A percentile compares a stretch with the other conserved stretches of the same genome.
Evolutionary conservation across 2,329 filamentous ascomycete species (phyloP).

Genomic region (Calonectria pseudoreteaudii): DNA sequence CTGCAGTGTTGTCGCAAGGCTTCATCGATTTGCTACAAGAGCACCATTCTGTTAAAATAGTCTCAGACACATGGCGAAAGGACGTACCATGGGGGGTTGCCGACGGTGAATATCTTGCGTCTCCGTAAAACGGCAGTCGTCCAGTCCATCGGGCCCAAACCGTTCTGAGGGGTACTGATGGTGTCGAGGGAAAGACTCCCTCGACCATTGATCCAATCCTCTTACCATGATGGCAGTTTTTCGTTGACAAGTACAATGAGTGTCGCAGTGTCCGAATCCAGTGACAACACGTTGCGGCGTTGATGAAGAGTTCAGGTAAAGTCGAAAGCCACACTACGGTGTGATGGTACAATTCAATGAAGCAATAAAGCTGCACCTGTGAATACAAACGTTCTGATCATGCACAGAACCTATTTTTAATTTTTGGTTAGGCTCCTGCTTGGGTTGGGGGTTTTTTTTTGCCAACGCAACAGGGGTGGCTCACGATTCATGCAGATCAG

Average conservation of each 20-base stretch:
- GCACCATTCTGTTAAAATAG: slow-evolving; percentile 24
- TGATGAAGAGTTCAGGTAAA: neutral
- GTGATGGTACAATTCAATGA: neutral
- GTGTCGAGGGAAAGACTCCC: slow-evolving; percentile 54
- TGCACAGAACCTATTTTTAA: neutral
- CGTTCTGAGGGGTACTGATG: slow-evolving; percentile 45
- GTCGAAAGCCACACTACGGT: neutral
- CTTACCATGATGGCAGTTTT: slow-evolving; percentile 51
- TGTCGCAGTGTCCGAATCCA: neutral
- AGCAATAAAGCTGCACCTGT: neutral
- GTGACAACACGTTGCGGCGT: neutral
- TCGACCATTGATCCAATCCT: slow-evolving; percentile 45
- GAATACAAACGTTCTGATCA: neutral
- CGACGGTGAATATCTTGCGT: slow-evolving; percentile 50
- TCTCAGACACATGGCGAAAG: neutral
- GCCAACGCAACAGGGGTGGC: neutral
- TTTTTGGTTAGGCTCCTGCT: neutral
- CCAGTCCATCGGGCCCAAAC: slow-evolving; percentile 43
- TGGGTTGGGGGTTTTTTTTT: neutral
- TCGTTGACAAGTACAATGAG: neutral
- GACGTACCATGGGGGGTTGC: slow-evolving; percentile 54
- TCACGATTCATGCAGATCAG: slow-evolving; percentile 9
- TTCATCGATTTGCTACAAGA: slow-evolving; percentile 60
- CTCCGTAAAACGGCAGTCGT: slow-evolving; percentile 52
- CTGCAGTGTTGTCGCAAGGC: slow-evolving; percentile 64